Conservation (phyloP, 2,329 filamentous ascomycete genomes). For the Emmonsia crescens region DNA sequence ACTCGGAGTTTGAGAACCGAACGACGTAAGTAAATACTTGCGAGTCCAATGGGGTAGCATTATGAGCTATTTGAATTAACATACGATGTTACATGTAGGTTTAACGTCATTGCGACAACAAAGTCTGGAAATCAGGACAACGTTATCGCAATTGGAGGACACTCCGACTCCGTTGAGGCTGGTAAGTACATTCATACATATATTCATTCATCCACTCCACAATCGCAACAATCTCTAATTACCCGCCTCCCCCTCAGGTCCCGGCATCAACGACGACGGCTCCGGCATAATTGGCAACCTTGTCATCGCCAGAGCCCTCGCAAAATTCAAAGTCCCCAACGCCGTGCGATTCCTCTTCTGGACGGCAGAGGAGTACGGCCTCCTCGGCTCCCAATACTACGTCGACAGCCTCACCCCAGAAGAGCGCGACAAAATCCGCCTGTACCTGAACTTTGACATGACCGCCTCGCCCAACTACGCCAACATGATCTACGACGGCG, state of each 20-base stretch:
- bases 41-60: not conserved
- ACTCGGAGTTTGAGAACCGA: conserved; percentile 36
- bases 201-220: not conserved
- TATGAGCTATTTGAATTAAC: conserved; percentile 10
- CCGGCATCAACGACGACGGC: conserved; percentile 70
- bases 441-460: conserved; percentile 65
- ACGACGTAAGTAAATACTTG: conserved; percentile 34
- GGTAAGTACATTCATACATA: conserved; percentile 4
- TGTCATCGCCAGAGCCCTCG: conserved; percentile 49
- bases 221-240: not conserved
- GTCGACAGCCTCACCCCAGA: conserved; percentile 37
- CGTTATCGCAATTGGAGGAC: conserved; percentile 48
- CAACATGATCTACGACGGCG: conserved; percentile 47
- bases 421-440: conserved; percentile 49
- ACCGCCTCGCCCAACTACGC: conserved; percentile 53
- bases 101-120: conserved; percentile 52
- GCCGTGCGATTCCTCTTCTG: conserved; percentile 57
- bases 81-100: conserved; percentile 18
- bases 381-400: conserved; percentile 51
- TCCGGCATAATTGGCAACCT: conserved; percentile 54
- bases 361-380: conserved; percentile 53
- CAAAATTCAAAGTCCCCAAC: conserved; percentile 64
- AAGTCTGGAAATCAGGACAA: conserved; percentile 49
- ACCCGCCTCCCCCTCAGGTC: conserved; percentile 30
- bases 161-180: conserved; percentile 50